These are phyloP conservation scores for Eucalyptus microcorys DNA, from an alignment of 345 rosid genomes.

Conservation along the genomic window DNA sequence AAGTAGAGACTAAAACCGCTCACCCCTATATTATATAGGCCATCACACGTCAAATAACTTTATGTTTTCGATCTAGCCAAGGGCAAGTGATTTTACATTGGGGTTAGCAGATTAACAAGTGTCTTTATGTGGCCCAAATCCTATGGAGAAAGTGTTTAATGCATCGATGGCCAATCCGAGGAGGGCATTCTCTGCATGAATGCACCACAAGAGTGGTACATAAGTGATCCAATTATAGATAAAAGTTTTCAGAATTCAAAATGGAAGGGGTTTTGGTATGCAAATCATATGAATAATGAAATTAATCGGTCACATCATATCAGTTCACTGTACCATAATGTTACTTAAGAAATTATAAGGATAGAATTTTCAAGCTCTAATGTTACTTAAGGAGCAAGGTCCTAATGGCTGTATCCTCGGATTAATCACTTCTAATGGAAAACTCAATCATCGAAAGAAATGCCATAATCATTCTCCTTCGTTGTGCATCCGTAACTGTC, in stretches of 20 bases:
- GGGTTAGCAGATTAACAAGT: neutral
- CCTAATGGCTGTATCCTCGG: neutral
- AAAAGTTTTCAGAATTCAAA: neutral
- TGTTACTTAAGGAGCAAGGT: neutral
- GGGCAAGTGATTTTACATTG: neutral
- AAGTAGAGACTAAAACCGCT: too few relatives aligned
- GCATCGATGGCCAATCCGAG: neutral
- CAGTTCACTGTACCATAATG: rapidly evolving
- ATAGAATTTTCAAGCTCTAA: neutral
- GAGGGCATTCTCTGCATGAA: neutral
- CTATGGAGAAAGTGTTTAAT: neutral
- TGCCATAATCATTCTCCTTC: neutral
- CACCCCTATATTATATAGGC: neutral
- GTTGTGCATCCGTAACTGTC: neutral
- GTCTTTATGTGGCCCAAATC: neutral
- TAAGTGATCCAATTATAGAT: neutral
- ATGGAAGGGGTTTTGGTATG: neutral
- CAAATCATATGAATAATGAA: neutral
- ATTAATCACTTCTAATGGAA: too few relatives aligned
- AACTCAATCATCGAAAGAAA: neutral
- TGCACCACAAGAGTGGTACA: neutral
- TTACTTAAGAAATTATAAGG: neutral
- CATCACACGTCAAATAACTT: neutral
- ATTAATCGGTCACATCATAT: neutral
- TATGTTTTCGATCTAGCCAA: neutral